Base-by-base conservation (phyloP, 371 early-diverging fungal species). In the Mucor saturninus region DNA sequence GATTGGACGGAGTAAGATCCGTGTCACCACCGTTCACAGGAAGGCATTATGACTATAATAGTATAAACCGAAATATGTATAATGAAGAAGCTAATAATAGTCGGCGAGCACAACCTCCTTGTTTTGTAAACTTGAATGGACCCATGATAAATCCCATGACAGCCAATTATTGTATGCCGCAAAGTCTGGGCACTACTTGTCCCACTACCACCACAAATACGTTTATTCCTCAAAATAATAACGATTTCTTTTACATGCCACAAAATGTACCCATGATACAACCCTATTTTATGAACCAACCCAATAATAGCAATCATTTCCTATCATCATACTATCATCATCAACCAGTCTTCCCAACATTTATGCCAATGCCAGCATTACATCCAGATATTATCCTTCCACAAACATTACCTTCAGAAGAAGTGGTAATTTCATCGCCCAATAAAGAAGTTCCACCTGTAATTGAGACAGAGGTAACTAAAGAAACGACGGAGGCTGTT, bases 261-360 rank as follows among this genome's bases (percentile, higher is more conserved):
- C 46, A 46, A 7, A 46, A n/a, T 46, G 56, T 45, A 45, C 58
- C 58, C 58, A 58, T 58, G 58, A 58, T 58, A 13, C 46, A 58
- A 35, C 58, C 58, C 35, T 58, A 48, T 58, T 58, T 35, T 28
- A 13, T 58, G 15, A 46, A 32, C 21, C 37, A 31, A 8, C 57
- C 46, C 2, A 45, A 3, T 15, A 15, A 15, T 21, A 45, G 5
- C 37, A 9, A 21, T 11, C 6, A 40, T 55, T 35, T 35, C 4
- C 26, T 26, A 21, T 21, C 46, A 21, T 46, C 46, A 15, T 46
- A 21, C 21, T 46, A 46, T 43, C 43, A 13, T 43, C 43, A 43
- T 8, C 46, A 46, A 46, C 46, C n/a, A 21, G 26, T 21, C 5
- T 46, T 46, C 21, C 46, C 46, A 46, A 46, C n/a, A 4, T 21